phyloP scores from a whole-genome alignment of 805 yeast species.

The Brettanomyces sp. region DNA sequence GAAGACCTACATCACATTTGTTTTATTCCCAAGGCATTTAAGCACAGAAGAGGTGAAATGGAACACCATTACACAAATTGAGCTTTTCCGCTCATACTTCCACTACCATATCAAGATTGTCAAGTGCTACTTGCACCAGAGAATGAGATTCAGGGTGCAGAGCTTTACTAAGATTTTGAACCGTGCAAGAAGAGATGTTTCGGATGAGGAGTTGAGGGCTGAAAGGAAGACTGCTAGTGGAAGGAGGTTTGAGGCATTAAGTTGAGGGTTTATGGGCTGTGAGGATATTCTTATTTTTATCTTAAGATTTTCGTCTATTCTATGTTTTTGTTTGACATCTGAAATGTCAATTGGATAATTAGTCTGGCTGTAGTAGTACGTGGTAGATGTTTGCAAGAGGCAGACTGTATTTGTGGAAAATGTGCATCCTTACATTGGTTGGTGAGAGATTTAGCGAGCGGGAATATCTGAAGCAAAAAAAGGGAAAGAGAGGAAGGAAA shows the following conservation, averaged over 20 bases:
- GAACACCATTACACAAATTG: slow-evolving; percentile 83
- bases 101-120: slow-evolving; percentile 98
- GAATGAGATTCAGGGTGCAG: slow-evolving; percentile 94
- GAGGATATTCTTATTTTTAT: too few species aligned
- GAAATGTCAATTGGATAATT: too few species aligned
- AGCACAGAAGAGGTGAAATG: slow-evolving; percentile 55
- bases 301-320: too few species aligned
- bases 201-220: slow-evolving; percentile 46
- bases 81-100: slow-evolving; percentile 90
- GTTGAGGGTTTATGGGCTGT: too few species aligned
- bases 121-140: slow-evolving; percentile 94
- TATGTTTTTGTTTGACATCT: too few species aligned
- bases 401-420: too few species aligned
- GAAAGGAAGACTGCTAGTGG: slow-evolving; percentile 66
- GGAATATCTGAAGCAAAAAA: too few species aligned
- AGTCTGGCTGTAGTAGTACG: too few species aligned
- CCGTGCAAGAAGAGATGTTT: slow-evolving; percentile 91
- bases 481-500: too few species aligned
- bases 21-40: slow-evolving; percentile 75
- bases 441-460: too few species aligned
- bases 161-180: slow-evolving; percentile 92
- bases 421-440: too few species aligned
- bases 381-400: too few species aligned
- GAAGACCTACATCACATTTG: slow-evolving; percentile 49
- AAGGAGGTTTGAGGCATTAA: slow-evolving; percentile 41